Base-by-base conservation (phyloP, 2,329 filamentous ascomycete species). In the Neofusicoccum parvum region DNA sequence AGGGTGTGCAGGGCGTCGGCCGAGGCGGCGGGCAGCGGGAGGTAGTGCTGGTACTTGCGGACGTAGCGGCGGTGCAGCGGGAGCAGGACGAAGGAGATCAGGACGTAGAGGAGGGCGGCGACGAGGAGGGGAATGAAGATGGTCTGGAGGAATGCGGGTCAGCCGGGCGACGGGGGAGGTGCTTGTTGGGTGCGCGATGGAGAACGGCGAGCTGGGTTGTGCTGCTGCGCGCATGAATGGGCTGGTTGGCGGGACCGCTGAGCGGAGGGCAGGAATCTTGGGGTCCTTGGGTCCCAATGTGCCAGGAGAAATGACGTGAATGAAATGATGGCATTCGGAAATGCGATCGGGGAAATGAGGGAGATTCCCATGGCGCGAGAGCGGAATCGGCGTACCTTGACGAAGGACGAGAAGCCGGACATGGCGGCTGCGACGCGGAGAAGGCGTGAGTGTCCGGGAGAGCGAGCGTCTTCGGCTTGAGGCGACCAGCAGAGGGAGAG, bases 111-210 rank as follows among this genome's bases (percentile, higher is more conserved):
- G 65, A 75, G 65, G 41, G 71, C 71, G 65, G 81, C 78, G 68
- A 80, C 74, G 69, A 81, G 69, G 69, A 80, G 77, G n/a, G 81
- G 81, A n/a, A 80, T 65, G 71, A 81, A 71, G 68, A 82, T 73
- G 56, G 75, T 77, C 81, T 83, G 27, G 27, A 66, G 17, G 17
- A 50, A 39, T 11, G 41, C 45, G 27, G 17, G 39, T 49, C 41
- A 66, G 65, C 63, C 3, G 37, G 36, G 39, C 59, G 53, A 50
- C 3, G 37, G 36, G 39, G 53, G 53, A 50, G 20, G 49, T 49
- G 49, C 27, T 60, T 41, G 60, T 59, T 20, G 39, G 12, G 17
- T 51, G 41, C 5, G 12, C 12, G 34, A 11, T 20, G 36, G 39
- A 60, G 3, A 3, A 23, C 23, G 23, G 23, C 23, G 23, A 23